Conservation (phyloP, 202 grass and related monocot species). For the Brachypodium distachyon region DNA sequence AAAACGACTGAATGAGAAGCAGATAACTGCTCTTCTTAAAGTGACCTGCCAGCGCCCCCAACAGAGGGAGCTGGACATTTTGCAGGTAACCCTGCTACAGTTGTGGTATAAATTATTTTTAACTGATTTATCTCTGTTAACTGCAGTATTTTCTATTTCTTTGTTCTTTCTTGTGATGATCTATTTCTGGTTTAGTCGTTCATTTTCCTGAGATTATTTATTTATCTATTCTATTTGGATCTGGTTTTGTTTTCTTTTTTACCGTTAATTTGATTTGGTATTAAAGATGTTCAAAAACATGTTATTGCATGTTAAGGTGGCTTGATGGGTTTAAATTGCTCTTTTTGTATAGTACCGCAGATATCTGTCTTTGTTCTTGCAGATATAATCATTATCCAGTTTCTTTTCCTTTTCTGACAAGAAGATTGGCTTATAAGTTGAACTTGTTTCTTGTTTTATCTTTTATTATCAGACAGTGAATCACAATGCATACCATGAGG, state of each 20-base stretch:
- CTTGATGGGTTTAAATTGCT: neutral
- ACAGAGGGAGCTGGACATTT: constrained; percentile 51
- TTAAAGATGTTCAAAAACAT: neutral
- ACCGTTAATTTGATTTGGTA: no score
- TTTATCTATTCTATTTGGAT: neutral
- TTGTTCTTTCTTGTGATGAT: neutral
- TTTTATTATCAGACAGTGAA: constrained; percentile 47
- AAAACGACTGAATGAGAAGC: constrained; percentile 58
- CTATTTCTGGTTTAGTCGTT: neutral
- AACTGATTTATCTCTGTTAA: neutral
- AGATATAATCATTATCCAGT: neutral
- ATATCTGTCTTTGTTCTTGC: neutral
- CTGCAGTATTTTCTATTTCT: neutral
- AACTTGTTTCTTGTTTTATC: neutral
- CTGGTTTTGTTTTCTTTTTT: no score
- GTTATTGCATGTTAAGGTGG: neutral
- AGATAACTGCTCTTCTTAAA: constrained; percentile 50
- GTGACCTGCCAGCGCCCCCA: constrained; percentile 50
- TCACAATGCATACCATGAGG: constrained; percentile 52
- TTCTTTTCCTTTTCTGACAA: neutral
- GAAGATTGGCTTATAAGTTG: neutral
- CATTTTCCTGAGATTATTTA: neutral
- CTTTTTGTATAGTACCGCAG: neutral
- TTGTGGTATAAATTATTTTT: neutral
- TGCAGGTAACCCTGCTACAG: constrained; percentile 34